Base-by-base conservation (phyloP, 805 yeast species). In the Hermanozyma aechmeae region DNA sequence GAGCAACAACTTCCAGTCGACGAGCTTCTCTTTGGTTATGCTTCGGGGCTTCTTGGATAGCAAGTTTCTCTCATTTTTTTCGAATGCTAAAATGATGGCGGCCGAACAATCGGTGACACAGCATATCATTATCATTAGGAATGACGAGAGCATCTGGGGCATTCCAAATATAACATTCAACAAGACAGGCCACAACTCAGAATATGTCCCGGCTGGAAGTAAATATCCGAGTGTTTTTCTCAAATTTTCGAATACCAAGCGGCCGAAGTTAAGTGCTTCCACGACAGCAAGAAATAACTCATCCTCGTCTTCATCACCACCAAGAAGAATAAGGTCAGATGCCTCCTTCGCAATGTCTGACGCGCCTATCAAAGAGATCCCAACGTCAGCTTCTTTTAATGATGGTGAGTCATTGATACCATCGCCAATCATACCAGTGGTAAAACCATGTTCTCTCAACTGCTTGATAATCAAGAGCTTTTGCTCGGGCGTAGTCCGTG, bases 181-280 rank as follows among this genome's bases (percentile, higher is more conserved):
- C 16, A 69, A 37, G 3, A 69, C 65, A 0, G 73, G 61, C 73
- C 73, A 68, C 18, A 69, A 50, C 43, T 69, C 74, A 24, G 71
- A 56, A 41, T 43, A 69, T 11, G 64, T 50, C 16, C 75, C 75
- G 23, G 73, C 76, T n/a, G 75, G 74, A 31, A 69, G 45, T 32
- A 69, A 46, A 42, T 69, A 66, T 5, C 57, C 58, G 33, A 68
- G 53, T 2, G 67, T 63, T 40, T 68, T 68, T 36, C 51, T 59
- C 42, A 68, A 46, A 37, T 68, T 68, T 38, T 68, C 72, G 42
- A 66, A 65, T 14, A 68, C 72, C 27, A 68, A 48, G 34, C 68
- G 51, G 13, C 71, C 70, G 34, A 51, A 60, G 29, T 49, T 50
- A 35, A 63, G 40, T 1, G 68, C 69, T 19, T 48, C 49, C 15